phyloP scores from a whole-genome alignment of 176 grass and related monocot genomes.

The Oryza nivara region DNA sequence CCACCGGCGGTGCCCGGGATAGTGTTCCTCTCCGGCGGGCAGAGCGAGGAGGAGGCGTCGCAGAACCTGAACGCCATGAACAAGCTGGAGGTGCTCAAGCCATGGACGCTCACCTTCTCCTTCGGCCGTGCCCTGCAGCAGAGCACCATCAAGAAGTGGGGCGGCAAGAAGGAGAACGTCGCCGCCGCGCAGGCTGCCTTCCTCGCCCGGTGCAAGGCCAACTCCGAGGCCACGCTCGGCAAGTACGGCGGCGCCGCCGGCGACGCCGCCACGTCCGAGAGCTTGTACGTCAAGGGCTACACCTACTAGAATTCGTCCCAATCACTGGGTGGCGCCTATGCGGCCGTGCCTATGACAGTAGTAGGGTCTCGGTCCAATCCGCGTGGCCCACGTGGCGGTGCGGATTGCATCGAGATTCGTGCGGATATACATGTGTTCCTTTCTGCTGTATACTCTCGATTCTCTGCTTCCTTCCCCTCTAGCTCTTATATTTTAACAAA shows the following conservation, averaged over 20 bases:
- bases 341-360: background rate
- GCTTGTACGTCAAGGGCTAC: slow-evolving; percentile 85
- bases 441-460: slow-evolving; percentile 10
- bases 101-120: slow-evolving; percentile 91
- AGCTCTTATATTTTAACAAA: slow-evolving; percentile 28
- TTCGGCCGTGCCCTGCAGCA: slow-evolving; percentile 91
- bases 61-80: slow-evolving; percentile 91
- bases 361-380: background rate
- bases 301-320: slow-evolving; percentile 55
- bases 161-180: slow-evolving; percentile 80
- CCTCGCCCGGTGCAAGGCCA: slow-evolving; percentile 82
- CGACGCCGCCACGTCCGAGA: slow-evolving; percentile 80
- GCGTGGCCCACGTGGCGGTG: background rate
- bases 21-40: slow-evolving; percentile 91
- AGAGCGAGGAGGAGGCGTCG: slow-evolving; percentile 90
- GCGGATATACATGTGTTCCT: slow-evolving; percentile 24
- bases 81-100: slow-evolving; percentile 84
- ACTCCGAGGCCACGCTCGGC: slow-evolving; percentile 78
- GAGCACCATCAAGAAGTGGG: slow-evolving; percentile 99
- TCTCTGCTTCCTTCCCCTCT: background rate
- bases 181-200: slow-evolving; percentile 71
- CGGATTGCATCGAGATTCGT: slow-evolving; percentile 20
- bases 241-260: slow-evolving; percentile 60
- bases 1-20: slow-evolving; percentile 84
- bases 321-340: no score